Percentiles rank a stretch among this genome's conserved stretches.
Conservation (phyloP, 495 filamentous ascomycete species). For the Penicillium pulvis region DNA sequence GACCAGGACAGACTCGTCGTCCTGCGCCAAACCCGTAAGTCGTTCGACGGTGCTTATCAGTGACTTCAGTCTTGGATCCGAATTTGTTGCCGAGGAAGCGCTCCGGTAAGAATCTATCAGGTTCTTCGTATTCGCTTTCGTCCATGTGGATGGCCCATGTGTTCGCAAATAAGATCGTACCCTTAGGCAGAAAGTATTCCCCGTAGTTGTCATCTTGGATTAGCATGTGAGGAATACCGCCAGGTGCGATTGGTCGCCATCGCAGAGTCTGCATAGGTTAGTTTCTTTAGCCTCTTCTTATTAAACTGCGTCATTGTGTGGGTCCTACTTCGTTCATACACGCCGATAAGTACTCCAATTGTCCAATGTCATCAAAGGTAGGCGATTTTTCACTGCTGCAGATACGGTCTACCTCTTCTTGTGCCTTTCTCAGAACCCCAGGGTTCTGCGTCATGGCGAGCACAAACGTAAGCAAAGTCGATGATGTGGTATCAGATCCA, state of each 20-base stretch:
- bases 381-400: conserved; percentile 26
- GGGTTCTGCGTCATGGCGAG: conserved; percentile 41
- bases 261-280: conserved; percentile 18
- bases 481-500: conserved; percentile 8
- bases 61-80: background rate
- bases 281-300: background rate
- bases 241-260: conserved; percentile 38
- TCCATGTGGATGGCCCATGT: conserved; percentile 47
- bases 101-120: conserved; percentile 45
- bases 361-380: conserved; percentile 13
- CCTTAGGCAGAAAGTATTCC: conserved; percentile 53
- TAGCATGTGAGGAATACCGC: conserved; percentile 52
- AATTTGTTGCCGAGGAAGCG: conserved; percentile 37
- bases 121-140: conserved; percentile 36
- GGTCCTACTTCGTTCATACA: conserved; percentile 33
- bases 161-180: conserved; percentile 44
- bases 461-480: conserved; percentile 26
- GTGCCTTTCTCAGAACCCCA: conserved; percentile 45
- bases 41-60: conserved; percentile 15
- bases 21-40: conserved; percentile 31
- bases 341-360: conserved; percentile 37
- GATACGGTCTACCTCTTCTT: conserved; percentile 43
- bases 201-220: conserved; percentile 53
- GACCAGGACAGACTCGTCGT: conserved; percentile 21
- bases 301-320: background rate